Percentiles rank a stretch among this genome's conserved stretches.
These are phyloP conservation scores for Cephaloascus albidus DNA, from an alignment of 805 yeast species.

Conservation along the genomic window DNA sequence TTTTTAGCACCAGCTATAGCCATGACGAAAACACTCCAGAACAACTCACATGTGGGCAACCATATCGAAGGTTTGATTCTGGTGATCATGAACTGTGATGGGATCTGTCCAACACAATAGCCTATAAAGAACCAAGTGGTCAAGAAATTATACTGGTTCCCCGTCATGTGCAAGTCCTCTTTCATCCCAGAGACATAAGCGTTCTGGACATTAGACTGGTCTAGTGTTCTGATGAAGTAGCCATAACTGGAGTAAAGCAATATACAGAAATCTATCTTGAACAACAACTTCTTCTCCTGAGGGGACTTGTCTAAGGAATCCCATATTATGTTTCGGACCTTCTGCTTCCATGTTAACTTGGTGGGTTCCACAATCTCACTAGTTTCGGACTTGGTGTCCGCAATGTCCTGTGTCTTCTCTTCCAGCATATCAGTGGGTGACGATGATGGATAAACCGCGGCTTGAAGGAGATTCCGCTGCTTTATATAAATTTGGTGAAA, in stretches of 20 bases:
- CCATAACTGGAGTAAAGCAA: slow-evolving; percentile 10
- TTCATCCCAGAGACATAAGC: slow-evolving; percentile 23
- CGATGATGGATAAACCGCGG: no score
- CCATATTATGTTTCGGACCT: neutral
- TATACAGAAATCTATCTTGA: slow-evolving; percentile 10
- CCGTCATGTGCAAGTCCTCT: slow-evolving; percentile 13
- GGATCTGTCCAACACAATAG: slow-evolving; percentile 10
- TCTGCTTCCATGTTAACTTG: neutral
- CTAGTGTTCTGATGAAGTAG: slow-evolving; percentile 20
- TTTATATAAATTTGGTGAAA: no score
- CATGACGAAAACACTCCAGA: slow-evolving; percentile 8
- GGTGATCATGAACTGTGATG: slow-evolving; percentile 9
- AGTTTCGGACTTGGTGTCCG: no score
- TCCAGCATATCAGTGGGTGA: no score
- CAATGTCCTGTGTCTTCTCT: no score
- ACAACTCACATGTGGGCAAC: neutral
- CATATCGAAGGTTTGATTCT: slow-evolving; percentile 6
- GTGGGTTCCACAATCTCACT: neutral
- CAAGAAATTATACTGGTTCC: slow-evolving; percentile 9
- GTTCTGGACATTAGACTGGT: slow-evolving; percentile 25
- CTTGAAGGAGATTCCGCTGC: no score
- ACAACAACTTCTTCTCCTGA: slow-evolving; percentile 9
- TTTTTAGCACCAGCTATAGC: neutral
- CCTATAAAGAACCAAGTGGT: slow-evolving; percentile 10
- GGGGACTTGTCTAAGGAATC: slow-evolving; percentile 9